Evolutionary conservation across 2,329 filamentous ascomycete genomes (phyloP), one percentile per base, ranked within the genome.

Genomic region (Colletotrichum sp.): DNA sequence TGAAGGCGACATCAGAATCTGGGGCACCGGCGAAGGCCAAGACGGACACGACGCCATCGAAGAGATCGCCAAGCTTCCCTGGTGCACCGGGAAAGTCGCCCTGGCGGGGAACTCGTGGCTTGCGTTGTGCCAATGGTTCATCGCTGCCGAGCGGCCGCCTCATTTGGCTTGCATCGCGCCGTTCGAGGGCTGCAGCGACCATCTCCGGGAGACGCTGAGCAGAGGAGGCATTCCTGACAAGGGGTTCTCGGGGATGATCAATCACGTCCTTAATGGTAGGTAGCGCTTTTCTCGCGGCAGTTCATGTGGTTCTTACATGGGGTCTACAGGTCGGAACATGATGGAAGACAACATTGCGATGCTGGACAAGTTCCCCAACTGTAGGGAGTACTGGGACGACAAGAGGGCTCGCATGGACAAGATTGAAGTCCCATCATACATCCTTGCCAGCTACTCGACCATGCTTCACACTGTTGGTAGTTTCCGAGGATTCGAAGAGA

Each of bases 21-120:
- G 60, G 60, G 67, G 60, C 10, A 60, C 48, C 7, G 66, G 57
- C 18, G 72, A 74, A 12, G 72, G 72, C 32, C 26, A 24, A 24
- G 72, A 74, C 36, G 72, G 72, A 8, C 32, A 66, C 48, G 67
- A 74, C 24, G 60, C 67, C 67, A 60, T 74, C 3, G 72, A 74
- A 12, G 67, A n/a, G 8, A 65, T 74, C 52, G 67, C 72, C 1
- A 71, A 71, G 34, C 48, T 74, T 0, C 32, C 72, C 9, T 74
- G 72, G 67, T 71, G 67, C 8, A 65, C 60, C 21, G 67, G 67
- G 1, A 74, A 61, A n/a, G 28, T 71, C 3, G 18, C 30, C 8
- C n/a, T 74, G 48, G 72, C 67, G 2, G 72, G 67, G 0, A 74
- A 71, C 43, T 71, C 67, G 6, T 74, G 60, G 67, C 67, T 74